Evolutionary conservation across 371 early-diverging fungal species (phyloP).

Genomic region (Rhizopus stolonifer): DNA sequence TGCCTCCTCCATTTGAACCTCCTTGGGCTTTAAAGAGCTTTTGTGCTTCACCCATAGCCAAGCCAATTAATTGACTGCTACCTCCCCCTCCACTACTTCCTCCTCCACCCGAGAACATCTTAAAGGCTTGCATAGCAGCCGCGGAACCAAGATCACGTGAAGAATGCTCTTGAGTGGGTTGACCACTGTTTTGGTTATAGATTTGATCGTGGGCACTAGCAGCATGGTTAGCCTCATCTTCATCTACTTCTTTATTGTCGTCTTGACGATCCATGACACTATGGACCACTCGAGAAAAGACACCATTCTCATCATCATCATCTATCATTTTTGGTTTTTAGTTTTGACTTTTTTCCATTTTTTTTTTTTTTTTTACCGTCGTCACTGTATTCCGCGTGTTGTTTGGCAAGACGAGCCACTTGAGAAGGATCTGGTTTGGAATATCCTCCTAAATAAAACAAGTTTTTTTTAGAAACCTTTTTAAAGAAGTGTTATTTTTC

Average conservation of each 20-base stretch:
- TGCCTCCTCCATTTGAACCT: conserved; percentile 12
- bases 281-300: conserved; percentile 33
- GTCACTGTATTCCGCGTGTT: conserved; percentile 23
- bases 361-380: conserved; percentile 20
- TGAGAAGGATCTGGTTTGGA: conserved; percentile 29
- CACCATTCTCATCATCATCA: conserved; percentile 19
- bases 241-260: conserved; percentile 21
- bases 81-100: conserved; percentile 27
- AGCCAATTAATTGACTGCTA: conserved; percentile 36
- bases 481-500: background rate
- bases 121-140: conserved; percentile 53
- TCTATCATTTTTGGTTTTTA: too few relatives aligned
- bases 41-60: conserved; percentile 55
- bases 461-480: background rate
- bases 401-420: conserved; percentile 32
- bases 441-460: conserved; percentile 4
- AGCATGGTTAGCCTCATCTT: conserved; percentile 33
- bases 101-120: conserved; percentile 40
- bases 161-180: conserved; percentile 22
- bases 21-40: conserved; percentile 41
- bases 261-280: conserved; percentile 26
- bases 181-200: conserved; percentile 32
- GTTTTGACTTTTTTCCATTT: background rate
- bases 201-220: conserved; percentile 35
- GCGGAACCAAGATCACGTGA: conserved; percentile 48